Base-by-base conservation (phyloP, 345 rosid genomes). In the Acer negundo region DNA sequence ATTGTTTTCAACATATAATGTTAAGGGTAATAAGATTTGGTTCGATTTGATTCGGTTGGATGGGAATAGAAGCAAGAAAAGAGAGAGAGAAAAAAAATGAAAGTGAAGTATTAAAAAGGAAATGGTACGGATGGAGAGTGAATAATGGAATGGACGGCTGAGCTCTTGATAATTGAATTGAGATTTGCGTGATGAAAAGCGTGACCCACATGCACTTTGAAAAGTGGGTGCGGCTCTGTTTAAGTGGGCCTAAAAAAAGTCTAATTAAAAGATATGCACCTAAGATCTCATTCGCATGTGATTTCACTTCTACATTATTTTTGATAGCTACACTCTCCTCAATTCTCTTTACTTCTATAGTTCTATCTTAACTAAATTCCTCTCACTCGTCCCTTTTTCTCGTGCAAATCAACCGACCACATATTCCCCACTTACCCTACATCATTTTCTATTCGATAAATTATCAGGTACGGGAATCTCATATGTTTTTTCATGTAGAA, bases 171-270 rank as follows among this genome's bases (percentile, higher is more conserved):
- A 67, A 77, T 81, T 76, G 53, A 74, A 53, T 72, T 42, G 35
- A 31, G 4, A 31, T 28, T 31, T 31, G 1, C 77, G 79, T 28
- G 69, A 77, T 47, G 7, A 62, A 69, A 70, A 69, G 69, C 77
- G 70, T 81, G 89, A 86, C 78, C 83, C 82, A 77, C 80, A 83
- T 81, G 79, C 80, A 63, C 76, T 81, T 79, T 74, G 70, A 55
- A 73, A 74, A 61, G 74, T 22, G 69, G 23, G 72, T 17, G 77
- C 56, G 65, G 64, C 13, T 26, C 58, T 40, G 7, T 47, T 62
- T 16, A 1, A 22, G 63, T 59, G 69, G 77, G 69, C 59, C 53
- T 47, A 35, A 35, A 35, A 35, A 5, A 56, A n/a, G 1, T 46
- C 42, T 22, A 6, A 16, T 20, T 28, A 35, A 46, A 31, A 55